These are phyloP conservation scores for Magnaporthiopsis rhizophila DNA, from an alignment of 2,329 filamentous ascomycete genomes.

Conservation along the genomic window DNA sequence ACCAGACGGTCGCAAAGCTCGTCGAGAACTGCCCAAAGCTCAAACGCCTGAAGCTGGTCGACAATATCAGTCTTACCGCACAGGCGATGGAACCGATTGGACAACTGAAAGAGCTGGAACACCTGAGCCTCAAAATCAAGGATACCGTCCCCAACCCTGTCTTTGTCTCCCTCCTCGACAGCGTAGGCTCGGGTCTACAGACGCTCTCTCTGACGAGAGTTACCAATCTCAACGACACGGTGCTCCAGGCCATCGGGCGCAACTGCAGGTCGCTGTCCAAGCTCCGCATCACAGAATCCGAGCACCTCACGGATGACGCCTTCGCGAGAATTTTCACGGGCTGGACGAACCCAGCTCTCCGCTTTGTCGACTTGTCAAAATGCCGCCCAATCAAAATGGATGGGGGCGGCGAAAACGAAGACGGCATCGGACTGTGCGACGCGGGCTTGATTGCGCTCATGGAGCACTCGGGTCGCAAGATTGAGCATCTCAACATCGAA, in stretches of 20 bases:
- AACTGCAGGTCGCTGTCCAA: conserved; percentile 64
- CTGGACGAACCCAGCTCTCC: conserved; percentile 68
- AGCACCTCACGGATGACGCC: conserved; percentile 64
- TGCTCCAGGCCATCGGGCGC: conserved; percentile 63
- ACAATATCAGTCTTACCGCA: conserved; percentile 65
- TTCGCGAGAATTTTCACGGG: conserved; percentile 64
- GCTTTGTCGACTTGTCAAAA: conserved; percentile 65
- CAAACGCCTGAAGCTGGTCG: conserved; percentile 67
- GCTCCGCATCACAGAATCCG: conserved; percentile 73
- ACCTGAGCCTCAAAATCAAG: conserved; percentile 65
- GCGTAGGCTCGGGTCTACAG: conserved; percentile 57
- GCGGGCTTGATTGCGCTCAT: conserved; percentile 74
- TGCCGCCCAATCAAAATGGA: conserved; percentile 62
- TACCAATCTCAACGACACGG: conserved; percentile 54
- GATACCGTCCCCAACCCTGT: conserved; percentile 46
- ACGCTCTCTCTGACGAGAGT: conserved; percentile 73
- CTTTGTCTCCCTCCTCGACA: conserved; percentile 52
- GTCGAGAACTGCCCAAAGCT: conserved; percentile 58
- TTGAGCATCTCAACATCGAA: conserved; percentile 68
- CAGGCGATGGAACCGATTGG: not conserved
- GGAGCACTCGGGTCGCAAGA: conserved; percentile 63
- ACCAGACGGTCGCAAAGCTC: conserved; percentile 59
- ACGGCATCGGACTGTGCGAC: conserved; percentile 65
- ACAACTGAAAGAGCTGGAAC: conserved; percentile 53
- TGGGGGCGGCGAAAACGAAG: conserved; percentile 52